Conservation (phyloP, 2,329 filamentous ascomycete genomes). For the Leptographium radiaticola region DNA sequence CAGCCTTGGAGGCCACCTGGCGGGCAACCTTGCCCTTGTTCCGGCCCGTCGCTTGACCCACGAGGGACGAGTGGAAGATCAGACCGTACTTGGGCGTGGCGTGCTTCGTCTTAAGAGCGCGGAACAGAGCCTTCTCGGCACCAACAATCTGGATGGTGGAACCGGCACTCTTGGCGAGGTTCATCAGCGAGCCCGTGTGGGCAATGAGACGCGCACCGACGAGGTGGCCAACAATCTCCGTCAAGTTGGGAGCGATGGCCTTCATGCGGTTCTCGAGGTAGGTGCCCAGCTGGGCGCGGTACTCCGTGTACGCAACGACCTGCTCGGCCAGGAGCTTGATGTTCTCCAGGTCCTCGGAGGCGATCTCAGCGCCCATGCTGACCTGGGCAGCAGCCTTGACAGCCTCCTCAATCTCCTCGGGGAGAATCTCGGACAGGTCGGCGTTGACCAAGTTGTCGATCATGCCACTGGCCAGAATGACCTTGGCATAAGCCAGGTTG, state of each 20-base stretch:
- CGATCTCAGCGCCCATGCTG: conserved; percentile 97
- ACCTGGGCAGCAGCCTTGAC: conserved; percentile 93
- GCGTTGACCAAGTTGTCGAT: conserved; percentile 63
- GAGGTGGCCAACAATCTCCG: conserved; percentile 80
- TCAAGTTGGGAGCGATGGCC: conserved; percentile 92
- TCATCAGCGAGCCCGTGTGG: conserved; percentile 87
- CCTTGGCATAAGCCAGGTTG: conserved; percentile 83
- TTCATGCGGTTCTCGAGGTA: conserved; percentile 92
- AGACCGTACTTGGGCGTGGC: conserved; percentile 97
- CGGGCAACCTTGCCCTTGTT: conserved; percentile 99
- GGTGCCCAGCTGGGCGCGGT: conserved; percentile 72
- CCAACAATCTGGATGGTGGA: conserved; percentile 96
- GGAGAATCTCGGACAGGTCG: conserved; percentile 80
- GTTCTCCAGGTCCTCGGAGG: conserved; percentile 80
- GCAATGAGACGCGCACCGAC: conserved; percentile 92
- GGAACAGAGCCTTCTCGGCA: conserved; percentile 97
- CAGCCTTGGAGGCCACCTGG: conserved; percentile 87
- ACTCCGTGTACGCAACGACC: conserved; percentile 83
- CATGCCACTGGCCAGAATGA: conserved; percentile 83
- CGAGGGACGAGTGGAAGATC: conserved; percentile 83
- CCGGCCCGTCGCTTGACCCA: conserved; percentile 91
- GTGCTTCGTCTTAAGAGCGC: conserved; percentile 97
- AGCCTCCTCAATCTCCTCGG: conserved; percentile 84
- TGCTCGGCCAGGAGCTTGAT: conserved; percentile 86
- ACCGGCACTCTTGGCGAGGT: conserved; percentile 85